Percentiles rank a stretch among this genome's conserved stretches.
phyloP scores from a whole-genome alignment of 2,329 filamentous ascomycete genomes.

The Hypoxylon sp. region DNA sequence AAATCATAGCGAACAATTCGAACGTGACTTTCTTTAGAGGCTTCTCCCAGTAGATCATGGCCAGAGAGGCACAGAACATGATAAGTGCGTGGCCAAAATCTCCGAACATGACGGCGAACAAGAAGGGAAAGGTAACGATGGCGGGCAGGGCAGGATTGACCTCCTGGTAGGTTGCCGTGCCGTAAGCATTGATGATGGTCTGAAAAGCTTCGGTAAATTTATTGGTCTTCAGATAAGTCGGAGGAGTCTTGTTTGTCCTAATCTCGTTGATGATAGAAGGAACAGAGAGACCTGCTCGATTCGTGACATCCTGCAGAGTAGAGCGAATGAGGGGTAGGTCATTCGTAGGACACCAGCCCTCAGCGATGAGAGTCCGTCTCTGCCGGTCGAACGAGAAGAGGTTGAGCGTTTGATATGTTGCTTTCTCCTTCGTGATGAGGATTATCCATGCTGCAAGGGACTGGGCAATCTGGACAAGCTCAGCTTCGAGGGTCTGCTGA shows the following conservation, averaged over 20 bases:
- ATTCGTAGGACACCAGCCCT: constrained; percentile 97
- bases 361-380: constrained; percentile 94
- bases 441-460: constrained; percentile 98
- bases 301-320: constrained; percentile 95
- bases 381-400: constrained; percentile 96
- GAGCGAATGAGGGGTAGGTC: constrained; percentile 90
- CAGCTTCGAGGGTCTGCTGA: constrained; percentile 91
- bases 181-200: constrained; percentile 98
- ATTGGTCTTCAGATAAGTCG: constrained; percentile 97
- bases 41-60: constrained; percentile 98
- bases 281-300: constrained; percentile 93
- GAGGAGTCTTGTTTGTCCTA: constrained; percentile 94
- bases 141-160: constrained; percentile 96
- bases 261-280: constrained; percentile 99
- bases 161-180: constrained; percentile 96
- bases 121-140: constrained; percentile 98
- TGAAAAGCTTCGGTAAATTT: constrained; percentile 99
- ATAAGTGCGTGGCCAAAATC: constrained; percentile 94
- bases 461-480: constrained; percentile 92
- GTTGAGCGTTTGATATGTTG: constrained; percentile 95
- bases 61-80: constrained; percentile 84
- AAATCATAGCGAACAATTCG: constrained; percentile 97
- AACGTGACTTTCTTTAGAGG: constrained; percentile 91
- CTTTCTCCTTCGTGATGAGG: constrained; percentile 97
- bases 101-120: constrained; percentile 99